Evolutionary conservation across 768 basidiomycete species (phyloP), one percentile per base, ranked within the genome.

Genomic region (Infundibulicybe gibba): DNA sequence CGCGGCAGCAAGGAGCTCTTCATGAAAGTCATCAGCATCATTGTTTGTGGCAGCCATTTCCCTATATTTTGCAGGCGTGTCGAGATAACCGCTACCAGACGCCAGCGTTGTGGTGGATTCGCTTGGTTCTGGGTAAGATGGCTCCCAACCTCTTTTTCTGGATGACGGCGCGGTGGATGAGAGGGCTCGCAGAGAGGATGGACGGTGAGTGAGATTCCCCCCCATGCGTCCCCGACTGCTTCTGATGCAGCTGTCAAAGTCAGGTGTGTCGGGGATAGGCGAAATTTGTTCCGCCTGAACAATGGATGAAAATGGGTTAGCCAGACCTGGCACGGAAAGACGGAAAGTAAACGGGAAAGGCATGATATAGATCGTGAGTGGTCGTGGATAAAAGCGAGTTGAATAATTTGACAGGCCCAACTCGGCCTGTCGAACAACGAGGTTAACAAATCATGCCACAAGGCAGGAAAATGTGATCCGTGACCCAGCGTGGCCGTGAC

Each of bases 341-440:
- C 62, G 77, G 70, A 90, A 90, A 43, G 85, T 86, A 60, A 90
- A 90, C 11, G 85, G 77, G 56, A 87, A 88, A 3, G 70, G 61
- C 75, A 79, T 77, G 25, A 46, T 38, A 25, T 25, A 25, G 8
- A 25, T 25, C 25, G 25, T 25, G 25, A 25, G 25, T 25, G 21
- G 14, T 38, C 35, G 35, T 38, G 35, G 35, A 38, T 38, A 25
- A 25, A 25, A 25, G 8, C 8, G 25, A 25, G n/a, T n/a, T n/a
- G 25, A 25, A 25, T 25, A 25, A 25, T 25, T 25, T 25, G 25
- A 25, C 25, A 8, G 25, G n/a, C n/a, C n/a, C 25, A 25, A 25
- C n/a, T n/a, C n/a, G n/a, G 25, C 8, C 25, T 25, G 25, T 8
- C 8, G 25, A 8, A 4, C 4, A 25, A 25, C 25, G 25, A 25